Base-by-base conservation (phyloP, 495 filamentous ascomycete species). In the Lindgomyces ingoldianus region DNA sequence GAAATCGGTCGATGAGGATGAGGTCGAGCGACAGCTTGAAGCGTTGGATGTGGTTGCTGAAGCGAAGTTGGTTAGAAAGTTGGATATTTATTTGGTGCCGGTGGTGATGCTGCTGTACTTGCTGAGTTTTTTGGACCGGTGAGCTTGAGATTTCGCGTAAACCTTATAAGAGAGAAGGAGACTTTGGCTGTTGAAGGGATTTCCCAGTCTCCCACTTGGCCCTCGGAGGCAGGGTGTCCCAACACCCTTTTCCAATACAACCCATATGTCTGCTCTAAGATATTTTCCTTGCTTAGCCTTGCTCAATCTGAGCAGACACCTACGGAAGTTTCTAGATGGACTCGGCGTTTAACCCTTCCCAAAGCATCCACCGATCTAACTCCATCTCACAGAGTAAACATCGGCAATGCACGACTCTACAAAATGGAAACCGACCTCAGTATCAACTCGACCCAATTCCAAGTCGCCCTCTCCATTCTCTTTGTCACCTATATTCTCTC, bases 351-450 rank as follows among this genome's bases (percentile, higher is more conserved):
- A n/a, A n/a, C n/a, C n/a, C n/a, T n/a, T n/a, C n/a, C n/a, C n/a
- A n/a, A n/a, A n/a, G n/a, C n/a, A n/a, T n/a, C n/a, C n/a, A n/a
- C n/a, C n/a, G n/a, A n/a, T n/a, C n/a, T n/a, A n/a, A n/a, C n/a
- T n/a, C n/a, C n/a, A n/a, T n/a, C n/a, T 29, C 16, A 16, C 52
- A 82, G 78, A 65, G 88, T 91, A 22, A 91, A 91, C 69, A 92
- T 93, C 62, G 89, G 89, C 58, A 91, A 90, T 76, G 87, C 88
- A n/a, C 66, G 69, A 9, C 75, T 92, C 26, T 91, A 90, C 65
- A 78, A 79, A 8, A 57, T 93, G 52, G 87, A 90, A 75, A 76
- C 81, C 52, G 89, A 91, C 62, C 78, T 93, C 8, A 77, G 80
- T 1, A 71, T 90, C 47, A 72, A 76, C 6, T 81, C 82, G 16